Conservation (phyloP, 306 rosid genomes). For the Glycine tomentella region DNA sequence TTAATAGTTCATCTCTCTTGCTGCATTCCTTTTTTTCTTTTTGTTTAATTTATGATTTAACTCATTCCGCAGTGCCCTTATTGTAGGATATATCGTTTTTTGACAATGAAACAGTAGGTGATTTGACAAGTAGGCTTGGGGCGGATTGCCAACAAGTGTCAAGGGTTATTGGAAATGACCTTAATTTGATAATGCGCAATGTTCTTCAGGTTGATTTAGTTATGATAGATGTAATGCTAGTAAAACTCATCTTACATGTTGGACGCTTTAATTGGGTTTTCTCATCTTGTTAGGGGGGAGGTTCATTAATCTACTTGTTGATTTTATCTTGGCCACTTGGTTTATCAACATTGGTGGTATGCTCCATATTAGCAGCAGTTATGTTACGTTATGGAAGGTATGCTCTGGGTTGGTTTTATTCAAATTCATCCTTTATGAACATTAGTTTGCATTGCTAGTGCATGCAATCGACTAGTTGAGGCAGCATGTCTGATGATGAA, state of each 20-base stretch:
- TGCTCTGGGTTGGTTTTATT: conserved; percentile 41
- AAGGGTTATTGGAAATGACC: conserved; percentile 95
- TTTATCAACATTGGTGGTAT: conserved; percentile 74
- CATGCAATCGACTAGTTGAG: conserved; percentile 13
- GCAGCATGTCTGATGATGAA: conserved; percentile 24
- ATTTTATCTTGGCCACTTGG: conserved; percentile 94
- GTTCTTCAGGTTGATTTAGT: conserved; percentile 74
- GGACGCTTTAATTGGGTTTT: conserved; percentile 40
- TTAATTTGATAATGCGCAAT: conserved; percentile 89
- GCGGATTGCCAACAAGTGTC: conserved; percentile 99
- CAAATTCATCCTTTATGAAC: conserved; percentile 36
- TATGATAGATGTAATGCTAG: conserved; percentile 24
- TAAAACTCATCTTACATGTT: conserved; percentile 26
- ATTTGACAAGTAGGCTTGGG: conserved; percentile 98
- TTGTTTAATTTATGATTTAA: conserved; percentile 44
- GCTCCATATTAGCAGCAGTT: conserved; percentile 72
- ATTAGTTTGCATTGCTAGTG: conserved; percentile 29
- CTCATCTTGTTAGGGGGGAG: conserved; percentile 69
- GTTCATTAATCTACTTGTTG: conserved; percentile 82
- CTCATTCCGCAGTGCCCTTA: conserved; percentile 52
- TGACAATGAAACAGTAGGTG: conserved; percentile 95
- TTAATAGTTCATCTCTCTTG: conserved; percentile 40
- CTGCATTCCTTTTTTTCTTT: conserved; percentile 30
- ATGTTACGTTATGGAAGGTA: conserved; percentile 90
- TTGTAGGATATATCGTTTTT: conserved; percentile 97